Percentiles rank a stretch among this genome's conserved stretches.
These are phyloP conservation scores for Yamadazyma atlantica DNA, from an alignment of 1,139 yeast genomes.

Conservation along the genomic window DNA sequence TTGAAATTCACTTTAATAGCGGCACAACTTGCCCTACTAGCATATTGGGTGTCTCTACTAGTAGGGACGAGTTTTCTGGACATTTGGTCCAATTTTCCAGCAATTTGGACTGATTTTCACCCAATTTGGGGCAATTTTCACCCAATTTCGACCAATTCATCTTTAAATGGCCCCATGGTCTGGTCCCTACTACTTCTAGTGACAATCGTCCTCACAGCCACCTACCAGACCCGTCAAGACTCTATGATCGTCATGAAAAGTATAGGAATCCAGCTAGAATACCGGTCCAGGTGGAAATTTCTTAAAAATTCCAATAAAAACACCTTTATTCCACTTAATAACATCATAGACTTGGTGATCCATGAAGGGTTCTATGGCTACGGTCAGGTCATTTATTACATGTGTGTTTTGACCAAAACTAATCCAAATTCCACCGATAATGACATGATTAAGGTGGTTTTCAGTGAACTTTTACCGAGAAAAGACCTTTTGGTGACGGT, in stretches of 20 bases:
- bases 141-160: too few species aligned
- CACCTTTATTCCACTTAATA: constrained; percentile 51
- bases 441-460: constrained; percentile 47
- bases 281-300: constrained; percentile 30
- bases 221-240: constrained; percentile 33
- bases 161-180: too few species aligned
- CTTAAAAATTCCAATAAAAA: constrained; percentile 20
- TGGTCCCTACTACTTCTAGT: too few species aligned
- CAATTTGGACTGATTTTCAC: too few species aligned
- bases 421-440: constrained; percentile 20
- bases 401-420: constrained; percentile 54
- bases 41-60: neutral
- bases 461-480: constrained; percentile 47
- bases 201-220: too few species aligned
- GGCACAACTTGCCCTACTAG: neutral
- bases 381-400: constrained; percentile 59
- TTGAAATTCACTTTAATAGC: neutral
- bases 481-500: constrained; percentile 42
- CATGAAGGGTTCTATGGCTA: constrained; percentile 69
- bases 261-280: constrained; percentile 35
- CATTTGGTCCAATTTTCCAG: too few species aligned
- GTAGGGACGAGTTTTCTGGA: too few species aligned
- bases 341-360: constrained; percentile 58
- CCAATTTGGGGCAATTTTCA: too few species aligned
- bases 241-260: constrained; percentile 36